These are phyloP conservation scores for Pythium plurisporium DNA, from an alignment of 352 stramenopile species.

Conservation along the genomic window DNA sequence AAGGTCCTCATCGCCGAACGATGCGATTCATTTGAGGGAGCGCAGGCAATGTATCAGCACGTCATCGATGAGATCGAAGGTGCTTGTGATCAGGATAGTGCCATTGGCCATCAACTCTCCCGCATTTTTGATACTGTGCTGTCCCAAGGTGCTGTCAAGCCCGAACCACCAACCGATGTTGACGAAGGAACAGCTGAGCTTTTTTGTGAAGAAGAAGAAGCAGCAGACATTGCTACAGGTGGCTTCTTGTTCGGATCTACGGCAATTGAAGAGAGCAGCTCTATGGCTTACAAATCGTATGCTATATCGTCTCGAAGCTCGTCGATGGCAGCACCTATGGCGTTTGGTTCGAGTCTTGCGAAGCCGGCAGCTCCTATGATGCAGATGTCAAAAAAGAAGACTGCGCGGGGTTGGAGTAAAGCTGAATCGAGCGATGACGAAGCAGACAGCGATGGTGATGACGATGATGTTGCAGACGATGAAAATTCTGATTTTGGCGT, in stretches of 20 bases:
- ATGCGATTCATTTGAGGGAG: not conserved
- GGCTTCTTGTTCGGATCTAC: too few relatives aligned
- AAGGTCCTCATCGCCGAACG: slow-evolving; percentile 13
- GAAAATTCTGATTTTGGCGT: slow-evolving; percentile 2
- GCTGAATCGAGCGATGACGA: not conserved
- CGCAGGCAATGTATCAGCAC: slow-evolving; percentile 4
- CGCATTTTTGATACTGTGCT: slow-evolving; percentile 13
- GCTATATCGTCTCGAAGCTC: too few relatives aligned
- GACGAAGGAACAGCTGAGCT: too few relatives aligned
- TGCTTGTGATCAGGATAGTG: not conserved
- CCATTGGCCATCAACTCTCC: not conserved
- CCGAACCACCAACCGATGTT: not conserved
- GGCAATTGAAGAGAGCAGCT: too few relatives aligned
- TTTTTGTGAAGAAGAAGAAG: too few relatives aligned
- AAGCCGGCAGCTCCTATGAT: not conserved
- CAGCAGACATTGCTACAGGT: too few relatives aligned
- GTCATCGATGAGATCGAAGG: slow-evolving; percentile 10
- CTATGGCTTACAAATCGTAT: too few relatives aligned
- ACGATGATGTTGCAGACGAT: not conserved
- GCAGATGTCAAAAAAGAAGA: too few relatives aligned
- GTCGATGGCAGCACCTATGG: not conserved
- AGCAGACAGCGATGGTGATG: not conserved
- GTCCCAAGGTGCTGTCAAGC: slow-evolving; percentile 8
- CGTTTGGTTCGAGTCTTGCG: too few relatives aligned
- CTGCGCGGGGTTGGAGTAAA: too few relatives aligned